These are phyloP conservation scores for Radiomyces spectabilis DNA, from an alignment of 192 early-diverging fungal species.

Conservation along the genomic window DNA sequence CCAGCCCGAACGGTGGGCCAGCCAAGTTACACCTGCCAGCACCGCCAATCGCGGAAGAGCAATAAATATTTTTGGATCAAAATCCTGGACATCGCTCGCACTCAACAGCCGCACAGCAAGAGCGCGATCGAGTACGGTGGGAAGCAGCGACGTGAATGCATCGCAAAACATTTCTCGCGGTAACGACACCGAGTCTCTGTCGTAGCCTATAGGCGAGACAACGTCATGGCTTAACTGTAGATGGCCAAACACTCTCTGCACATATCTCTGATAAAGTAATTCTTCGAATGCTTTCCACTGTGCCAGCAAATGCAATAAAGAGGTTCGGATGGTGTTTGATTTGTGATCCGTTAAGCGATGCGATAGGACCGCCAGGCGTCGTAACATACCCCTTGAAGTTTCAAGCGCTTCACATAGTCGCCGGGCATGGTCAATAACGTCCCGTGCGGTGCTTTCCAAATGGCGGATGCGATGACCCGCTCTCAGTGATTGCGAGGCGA, in stretches of 20 bases:
- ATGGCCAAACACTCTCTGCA: slow-evolving; percentile 1
- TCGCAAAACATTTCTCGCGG: background rate
- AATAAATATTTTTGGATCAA: background rate
- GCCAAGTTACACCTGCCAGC: slow-evolving; percentile 4
- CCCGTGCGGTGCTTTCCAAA: too few species aligned
- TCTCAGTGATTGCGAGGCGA: too few species aligned
- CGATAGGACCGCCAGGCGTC: background rate
- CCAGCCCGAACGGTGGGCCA: slow-evolving; percentile 4
- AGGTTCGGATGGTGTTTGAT: too few species aligned
- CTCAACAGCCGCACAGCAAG: background rate
- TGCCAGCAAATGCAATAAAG: too few species aligned
- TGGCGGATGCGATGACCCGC: slow-evolving; percentile 5
- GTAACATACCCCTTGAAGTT: background rate
- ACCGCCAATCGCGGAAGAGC: slow-evolving; percentile 1
- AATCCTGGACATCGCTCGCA: background rate
- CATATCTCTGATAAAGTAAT: background rate
- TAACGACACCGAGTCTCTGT: too few species aligned
- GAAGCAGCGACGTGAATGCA: background rate
- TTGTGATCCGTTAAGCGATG: too few species aligned
- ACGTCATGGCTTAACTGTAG: too few species aligned
- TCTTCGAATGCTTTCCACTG: background rate
- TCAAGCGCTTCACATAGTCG: background rate
- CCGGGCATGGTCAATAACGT: too few species aligned
- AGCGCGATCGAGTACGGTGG: background rate
- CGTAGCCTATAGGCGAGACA: too few species aligned